Percentiles rank a stretch among this genome's conserved stretches.
phyloP scores from a whole-genome alignment of 768 basidiomycete species.

The Pleurotus sapidus region DNA sequence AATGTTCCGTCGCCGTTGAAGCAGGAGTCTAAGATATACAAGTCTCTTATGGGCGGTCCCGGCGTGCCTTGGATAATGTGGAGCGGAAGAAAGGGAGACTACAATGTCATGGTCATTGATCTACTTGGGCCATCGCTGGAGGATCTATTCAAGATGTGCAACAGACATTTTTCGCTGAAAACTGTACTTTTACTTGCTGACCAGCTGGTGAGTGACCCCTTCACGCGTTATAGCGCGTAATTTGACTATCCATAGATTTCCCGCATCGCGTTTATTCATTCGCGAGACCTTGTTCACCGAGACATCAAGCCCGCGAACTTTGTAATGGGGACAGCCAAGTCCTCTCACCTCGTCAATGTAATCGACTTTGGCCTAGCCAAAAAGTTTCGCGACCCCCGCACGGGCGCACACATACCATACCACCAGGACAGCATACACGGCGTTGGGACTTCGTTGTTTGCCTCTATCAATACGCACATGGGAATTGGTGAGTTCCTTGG shows the following conservation, averaged over 20 bases:
- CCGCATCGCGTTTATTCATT: slow-evolving; percentile 95
- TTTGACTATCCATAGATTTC: slow-evolving; percentile 61
- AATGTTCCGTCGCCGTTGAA: slow-evolving; percentile 61
- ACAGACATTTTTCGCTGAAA: slow-evolving; percentile 91
- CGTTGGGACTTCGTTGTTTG: slow-evolving; percentile 76
- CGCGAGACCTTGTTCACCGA: slow-evolving; percentile 90
- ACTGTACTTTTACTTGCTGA: slow-evolving; percentile 92
- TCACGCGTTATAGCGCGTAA: slow-evolving; percentile 2
- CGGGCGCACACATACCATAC: slow-evolving; percentile 68
- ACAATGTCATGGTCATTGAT: slow-evolving; percentile 98
- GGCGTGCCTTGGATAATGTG: slow-evolving; percentile 93
- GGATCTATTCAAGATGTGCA: slow-evolving; percentile 85
- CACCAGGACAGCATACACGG: slow-evolving; percentile 73
- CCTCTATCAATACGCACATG: slow-evolving; percentile 72
- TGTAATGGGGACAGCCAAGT: slow-evolving; percentile 77
- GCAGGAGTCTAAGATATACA: slow-evolving; percentile 91
- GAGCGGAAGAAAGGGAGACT: slow-evolving; percentile 88
- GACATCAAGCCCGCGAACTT: slow-evolving; percentile 99
- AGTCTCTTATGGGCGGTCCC: slow-evolving; percentile 83
- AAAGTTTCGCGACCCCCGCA: slow-evolving; percentile 66
- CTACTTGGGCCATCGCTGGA: slow-evolving; percentile 88
- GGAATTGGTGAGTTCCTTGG: slow-evolving; percentile 55
- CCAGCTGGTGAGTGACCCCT: slow-evolving; percentile 71
- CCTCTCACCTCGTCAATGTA: slow-evolving; percentile 78
- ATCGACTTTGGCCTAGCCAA: slow-evolving; percentile 87